Evolutionary conservation across 257 asterid genomes (phyloP).

Genomic region (Nicotiana tabacum): DNA sequence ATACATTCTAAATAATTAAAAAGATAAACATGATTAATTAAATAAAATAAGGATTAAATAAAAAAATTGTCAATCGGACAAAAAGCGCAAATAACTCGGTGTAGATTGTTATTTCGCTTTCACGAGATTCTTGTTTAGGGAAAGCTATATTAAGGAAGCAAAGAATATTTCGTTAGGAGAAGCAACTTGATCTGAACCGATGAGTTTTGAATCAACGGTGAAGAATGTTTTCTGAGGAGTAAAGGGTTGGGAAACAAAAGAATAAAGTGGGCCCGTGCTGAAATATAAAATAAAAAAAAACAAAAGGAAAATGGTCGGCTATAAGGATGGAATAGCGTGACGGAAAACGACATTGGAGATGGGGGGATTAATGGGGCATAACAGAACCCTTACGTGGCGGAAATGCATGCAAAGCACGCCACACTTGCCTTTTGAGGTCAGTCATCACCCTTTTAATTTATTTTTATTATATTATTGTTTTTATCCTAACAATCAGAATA

Average conservation of each 20-base stretch:
- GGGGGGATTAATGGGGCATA: conserved; percentile 14
- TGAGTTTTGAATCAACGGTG: conserved; percentile 23
- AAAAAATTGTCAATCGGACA: neutral
- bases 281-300: neutral
- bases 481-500: no score
- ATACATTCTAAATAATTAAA: no score
- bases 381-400: conserved; percentile 47
- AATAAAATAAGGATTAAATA: neutral
- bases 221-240: neutral
- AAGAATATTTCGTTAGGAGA: conserved; percentile 12
- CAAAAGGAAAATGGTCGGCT: conserved; percentile 14
- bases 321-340: conserved; percentile 35
- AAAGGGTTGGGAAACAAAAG: neutral
- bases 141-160: conserved; percentile 17
- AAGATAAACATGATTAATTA: neutral
- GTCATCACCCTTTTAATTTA: neutral
- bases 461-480: neutral
- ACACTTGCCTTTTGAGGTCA: conserved; percentile 21
- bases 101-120: conserved; percentile 8
- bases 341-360: conserved; percentile 22
- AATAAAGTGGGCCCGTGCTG: neutral
- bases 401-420: conserved; percentile 42
- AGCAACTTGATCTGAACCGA: conserved; percentile 32
- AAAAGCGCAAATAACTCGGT: no score
- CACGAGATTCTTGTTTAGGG: conserved; percentile 33